Evolutionary conservation across 495 filamentous ascomycete genomes (phyloP).

Genomic region (Aspergillus cavernicola): DNA sequence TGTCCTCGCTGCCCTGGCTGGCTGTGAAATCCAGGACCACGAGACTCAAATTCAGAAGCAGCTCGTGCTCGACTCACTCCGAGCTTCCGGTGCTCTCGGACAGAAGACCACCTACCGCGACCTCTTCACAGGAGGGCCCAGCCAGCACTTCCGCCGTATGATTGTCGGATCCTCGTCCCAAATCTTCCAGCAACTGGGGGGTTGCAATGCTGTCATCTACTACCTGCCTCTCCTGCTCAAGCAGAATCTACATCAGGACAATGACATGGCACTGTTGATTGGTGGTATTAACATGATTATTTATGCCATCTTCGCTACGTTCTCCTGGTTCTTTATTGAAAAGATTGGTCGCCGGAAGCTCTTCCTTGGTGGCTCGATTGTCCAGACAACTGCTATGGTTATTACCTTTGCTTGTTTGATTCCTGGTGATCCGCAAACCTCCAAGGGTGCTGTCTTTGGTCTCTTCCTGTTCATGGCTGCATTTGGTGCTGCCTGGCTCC

Average conservation of each 20-base stretch:
- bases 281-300: constrained; percentile 84
- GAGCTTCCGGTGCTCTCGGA: constrained; percentile 45
- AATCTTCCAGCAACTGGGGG: constrained; percentile 75
- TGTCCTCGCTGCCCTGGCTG: constrained; percentile 67
- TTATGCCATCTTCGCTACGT: constrained; percentile 72
- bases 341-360: constrained; percentile 70
- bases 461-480: constrained; percentile 76
- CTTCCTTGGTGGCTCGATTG: constrained; percentile 67
- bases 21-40: constrained; percentile 53
- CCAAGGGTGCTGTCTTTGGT: constrained; percentile 71
- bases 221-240: constrained; percentile 78
- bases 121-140: constrained; percentile 40
- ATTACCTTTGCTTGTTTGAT: constrained; percentile 72
- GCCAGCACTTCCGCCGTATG: constrained; percentile 48
- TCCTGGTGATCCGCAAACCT: constrained; percentile 45
- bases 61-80: constrained; percentile 71
- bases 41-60: constrained; percentile 58
- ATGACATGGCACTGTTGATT: constrained; percentile 66
- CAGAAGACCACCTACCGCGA: constrained; percentile 34
- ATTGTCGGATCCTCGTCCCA: constrained; percentile 58
- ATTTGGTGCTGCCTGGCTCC: constrained; percentile 72
- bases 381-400: constrained; percentile 69
- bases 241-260: constrained; percentile 54
- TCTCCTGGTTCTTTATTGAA: constrained; percentile 85
- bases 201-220: constrained; percentile 84